Evolutionary conservation across 352 stramenopile genomes (phyloP).

Genomic region (Blastocystis sp.): DNA sequence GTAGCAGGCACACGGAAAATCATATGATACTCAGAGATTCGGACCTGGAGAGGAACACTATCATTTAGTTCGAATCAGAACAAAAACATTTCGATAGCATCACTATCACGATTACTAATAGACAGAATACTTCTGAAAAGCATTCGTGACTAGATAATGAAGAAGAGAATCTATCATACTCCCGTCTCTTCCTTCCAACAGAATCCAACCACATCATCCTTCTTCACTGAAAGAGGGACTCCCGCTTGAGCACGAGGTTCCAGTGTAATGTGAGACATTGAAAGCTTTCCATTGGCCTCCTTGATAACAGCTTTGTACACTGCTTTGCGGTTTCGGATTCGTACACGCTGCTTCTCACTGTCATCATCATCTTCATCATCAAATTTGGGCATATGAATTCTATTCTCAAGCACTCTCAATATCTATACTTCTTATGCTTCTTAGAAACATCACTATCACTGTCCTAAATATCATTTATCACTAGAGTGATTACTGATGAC

Average conservation of each 20-base stretch:
- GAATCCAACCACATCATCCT: slow-evolving; percentile 56
- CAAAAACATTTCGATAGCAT: too few species aligned
- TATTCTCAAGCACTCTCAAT: neutral
- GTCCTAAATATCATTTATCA: neutral
- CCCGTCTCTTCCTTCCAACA: slow-evolving; percentile 48
- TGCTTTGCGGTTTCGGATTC: slow-evolving; percentile 37
- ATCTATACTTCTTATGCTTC: neutral
- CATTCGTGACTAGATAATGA: slow-evolving; percentile 23
- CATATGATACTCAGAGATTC: slow-evolving; percentile 55
- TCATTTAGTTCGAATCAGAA: neutral
- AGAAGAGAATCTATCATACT: neutral
- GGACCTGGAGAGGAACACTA: slow-evolving; percentile 61
- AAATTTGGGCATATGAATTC: slow-evolving; percentile 54
- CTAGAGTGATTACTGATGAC: neutral
- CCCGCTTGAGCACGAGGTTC: slow-evolving; percentile 27
- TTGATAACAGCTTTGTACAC: slow-evolving; percentile 58
- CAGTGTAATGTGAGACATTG: slow-evolving; percentile 27
- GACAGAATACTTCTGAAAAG: slow-evolving; percentile 52
- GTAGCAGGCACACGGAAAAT: slow-evolving; percentile 14
- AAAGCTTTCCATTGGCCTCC: slow-evolving; percentile 53
- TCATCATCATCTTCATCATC: slow-evolving; percentile 55
- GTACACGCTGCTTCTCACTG: neutral
- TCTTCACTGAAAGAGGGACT: slow-evolving; percentile 11
- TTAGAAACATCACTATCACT: slow-evolving; percentile 6
- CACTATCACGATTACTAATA: too few species aligned